Evolutionary conservation across 495 filamentous ascomycete species (phyloP), one percentile per base, ranked within the genome.

Genomic region (Neurospora terricola): DNA sequence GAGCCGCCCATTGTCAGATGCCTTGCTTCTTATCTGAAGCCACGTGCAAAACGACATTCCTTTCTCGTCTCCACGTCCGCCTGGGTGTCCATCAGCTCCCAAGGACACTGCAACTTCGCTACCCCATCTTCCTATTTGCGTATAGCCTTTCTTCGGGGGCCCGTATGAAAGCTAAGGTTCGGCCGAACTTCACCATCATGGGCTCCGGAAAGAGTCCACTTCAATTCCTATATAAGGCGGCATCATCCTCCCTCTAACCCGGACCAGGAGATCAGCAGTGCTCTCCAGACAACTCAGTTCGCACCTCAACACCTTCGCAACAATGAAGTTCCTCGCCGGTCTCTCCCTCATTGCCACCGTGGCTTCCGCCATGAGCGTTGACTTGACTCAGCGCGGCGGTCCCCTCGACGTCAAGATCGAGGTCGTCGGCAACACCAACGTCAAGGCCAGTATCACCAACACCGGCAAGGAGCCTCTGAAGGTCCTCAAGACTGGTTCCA

Each of bases 371-470:
- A 78, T 83, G 68, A 85, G 85, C 27, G 77, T 87, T 71, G 80
- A 87, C 71, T 48, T 80, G 38, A 75, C 79, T 72, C 82, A 83
- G 76, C 77, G 82, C 68, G 81, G 74, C 72, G 76, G 84, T 18
- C 85, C 81, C 40, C 79, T 91, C 48, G 78, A 82, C 71, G 85
- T 91, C 70, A 84, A 84, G 68, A 82, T 90, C 71, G 82, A 83
- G 70, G 84, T 86, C 72, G 81, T 84, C 38, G 82, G 83, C 72
- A 87, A 88, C 77, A 87, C 86, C 62, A 84, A 82, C 40, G 85
- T 91, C 76, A 88, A 89, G 79, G 87, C 89, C 5, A 83, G 84
- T 34, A 84, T 91, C 70, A 90, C 85, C 70, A 91, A 92, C 81
- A 86, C 81, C 48, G 90, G 88, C 38, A 78, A 79, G 37, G 80